These are phyloP conservation scores for Allium fistulosum DNA, from an alignment of 106 monocot species.

Conservation along the genomic window DNA sequence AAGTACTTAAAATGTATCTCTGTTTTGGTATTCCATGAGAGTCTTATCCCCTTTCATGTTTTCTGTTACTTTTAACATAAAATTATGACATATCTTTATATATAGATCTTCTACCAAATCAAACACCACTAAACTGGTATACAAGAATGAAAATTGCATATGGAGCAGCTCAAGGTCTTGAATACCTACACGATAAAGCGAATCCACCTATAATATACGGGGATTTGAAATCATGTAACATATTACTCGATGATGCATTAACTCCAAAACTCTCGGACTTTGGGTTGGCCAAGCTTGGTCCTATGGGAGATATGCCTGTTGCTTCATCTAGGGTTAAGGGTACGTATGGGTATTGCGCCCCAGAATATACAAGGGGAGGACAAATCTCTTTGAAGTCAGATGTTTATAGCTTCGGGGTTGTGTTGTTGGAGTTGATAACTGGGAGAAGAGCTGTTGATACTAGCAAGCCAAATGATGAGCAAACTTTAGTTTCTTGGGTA, in stretches of 20 bases:
- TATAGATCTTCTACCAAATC: slow-evolving; percentile 47
- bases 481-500: slow-evolving; percentile 57
- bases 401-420: slow-evolving; percentile 70
- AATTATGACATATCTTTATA: neutral
- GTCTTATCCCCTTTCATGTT: neutral
- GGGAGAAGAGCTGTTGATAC: slow-evolving; percentile 52
- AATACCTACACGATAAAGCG: slow-evolving; percentile 60
- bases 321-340: slow-evolving; percentile 69
- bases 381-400: slow-evolving; percentile 62
- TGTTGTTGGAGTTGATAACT: slow-evolving; percentile 59
- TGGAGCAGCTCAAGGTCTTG: slow-evolving; percentile 53
- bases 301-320: slow-evolving; percentile 54
- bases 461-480: slow-evolving; percentile 31
- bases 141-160: slow-evolving; percentile 71
- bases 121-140: slow-evolving; percentile 48
- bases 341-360: slow-evolving; percentile 68
- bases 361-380: slow-evolving; percentile 66
- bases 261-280: slow-evolving; percentile 69
- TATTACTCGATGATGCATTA: slow-evolving; percentile 39
- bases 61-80: neutral
- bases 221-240: slow-evolving; percentile 61
- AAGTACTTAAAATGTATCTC: neutral
- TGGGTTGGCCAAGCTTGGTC: slow-evolving; percentile 72
- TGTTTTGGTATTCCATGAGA: neutral
- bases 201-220: slow-evolving; percentile 62